Percentiles rank a stretch among this genome's conserved stretches.
Evolutionary conservation across 805 yeast genomes (phyloP).

Genomic region (Blastobotrys peoriensis): DNA sequence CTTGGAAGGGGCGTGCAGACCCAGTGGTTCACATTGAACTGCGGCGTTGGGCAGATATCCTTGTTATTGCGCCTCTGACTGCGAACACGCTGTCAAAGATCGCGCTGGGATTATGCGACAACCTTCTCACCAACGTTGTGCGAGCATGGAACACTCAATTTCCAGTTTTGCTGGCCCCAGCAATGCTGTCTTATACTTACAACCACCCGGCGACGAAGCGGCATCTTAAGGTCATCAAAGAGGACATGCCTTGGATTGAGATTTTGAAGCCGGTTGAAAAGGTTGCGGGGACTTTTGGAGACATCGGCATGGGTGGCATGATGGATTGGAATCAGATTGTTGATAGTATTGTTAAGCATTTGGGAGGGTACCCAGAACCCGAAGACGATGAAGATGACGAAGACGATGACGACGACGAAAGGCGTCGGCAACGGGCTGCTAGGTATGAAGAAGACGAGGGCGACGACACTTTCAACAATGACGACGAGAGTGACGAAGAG

Average conservation of each 20-base stretch:
- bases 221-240: constrained; percentile 68
- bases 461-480: too few species aligned
- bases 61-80: constrained; percentile 88
- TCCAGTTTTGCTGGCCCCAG: constrained; percentile 88
- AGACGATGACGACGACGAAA: constrained; percentile 35
- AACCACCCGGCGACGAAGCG: constrained; percentile 82
- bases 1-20: constrained; percentile 78
- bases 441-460: constrained; percentile 28
- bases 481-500: constrained; percentile 45
- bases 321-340: constrained; percentile 95
- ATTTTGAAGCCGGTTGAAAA: constrained; percentile 93
- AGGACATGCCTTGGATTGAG: constrained; percentile 94
- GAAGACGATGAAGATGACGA: constrained; percentile 46
- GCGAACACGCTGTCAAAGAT: constrained; percentile 91
- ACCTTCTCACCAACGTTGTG: constrained; percentile 79
- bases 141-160: constrained; percentile 94
- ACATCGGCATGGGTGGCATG: constrained; percentile 99
- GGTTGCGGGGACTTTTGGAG: constrained; percentile 88
- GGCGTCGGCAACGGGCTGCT: background rate
- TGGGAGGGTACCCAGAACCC: constrained; percentile 56
- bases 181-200: constrained; percentile 91
- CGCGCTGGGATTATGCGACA: constrained; percentile 87
- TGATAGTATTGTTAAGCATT: constrained; percentile 68
- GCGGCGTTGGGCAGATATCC: constrained; percentile 93
- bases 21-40: constrained; percentile 93